Evolutionary conservation across 2,329 filamentous ascomycete species (phyloP), one percentile per base, ranked within the genome.

Genomic region (Bipolaris victoriae): DNA sequence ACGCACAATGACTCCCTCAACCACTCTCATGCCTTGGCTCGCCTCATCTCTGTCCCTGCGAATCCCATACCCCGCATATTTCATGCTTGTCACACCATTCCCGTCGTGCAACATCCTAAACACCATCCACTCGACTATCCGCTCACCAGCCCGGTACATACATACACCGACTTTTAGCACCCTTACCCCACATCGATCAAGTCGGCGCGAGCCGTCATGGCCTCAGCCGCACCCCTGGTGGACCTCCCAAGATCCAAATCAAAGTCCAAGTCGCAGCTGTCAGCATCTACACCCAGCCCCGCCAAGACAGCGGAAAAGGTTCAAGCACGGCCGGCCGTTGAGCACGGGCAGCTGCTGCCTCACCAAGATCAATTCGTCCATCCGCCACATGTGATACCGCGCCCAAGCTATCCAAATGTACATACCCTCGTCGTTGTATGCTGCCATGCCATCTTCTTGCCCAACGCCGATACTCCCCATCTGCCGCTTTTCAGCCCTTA

Each of bases 361-460:
- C 56, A 65, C 2, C 60, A 69, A 41, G 52, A 58, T 5, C 50
- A 66, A 50, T 76, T 72, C 40, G 50, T 55, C 15, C 68, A 72
- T 44, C 72, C 72, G 20, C 63, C 68, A 35, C 72, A 74, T 57
- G 67, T 65, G 18, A 64, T 69, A 18, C 69, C 69, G 10, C 60
- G 62, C 7, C 63, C 53, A 26, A 71, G 60, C 41, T 74, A 73
- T 57, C 55, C 60, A 2, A 62, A 62, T 3, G 61, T 69, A 16
- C 69, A 74, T 13, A 69, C 90, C 62, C 82, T 96, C 10, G 85
- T 96, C 49, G 79, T 96, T 46, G 89, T 96, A 49, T 95, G 91
- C 79, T 93, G 92, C 73, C 92, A 96, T 77, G 90, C 87, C 26
- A 91, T 94, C 56, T 96, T 90, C 82, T 62, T 71, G 15, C 72